Base-by-base conservation (phyloP, 768 basidiomycete genomes). In the Psilocybe tampanensis region DNA sequence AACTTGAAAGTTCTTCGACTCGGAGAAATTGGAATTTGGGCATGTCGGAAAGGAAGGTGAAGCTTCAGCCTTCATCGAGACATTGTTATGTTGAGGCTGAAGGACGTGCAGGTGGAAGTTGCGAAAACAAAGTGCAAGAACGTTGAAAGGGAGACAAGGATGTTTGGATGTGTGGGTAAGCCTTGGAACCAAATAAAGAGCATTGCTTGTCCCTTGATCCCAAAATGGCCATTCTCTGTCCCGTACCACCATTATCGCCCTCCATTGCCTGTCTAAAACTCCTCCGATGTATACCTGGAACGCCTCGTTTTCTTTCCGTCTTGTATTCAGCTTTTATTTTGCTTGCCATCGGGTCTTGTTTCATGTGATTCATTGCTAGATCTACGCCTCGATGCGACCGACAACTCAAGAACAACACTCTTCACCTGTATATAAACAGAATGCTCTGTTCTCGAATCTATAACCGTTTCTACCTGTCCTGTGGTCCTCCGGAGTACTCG, bases 371-470 rank as follows among this genome's bases (percentile, higher is more conserved):
- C 58, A 8, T 39, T 55, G n/a, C n/a, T n/a, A n/a, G n/a, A n/a
- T n/a, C n/a, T n/a, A n/a, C n/a, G n/a, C n/a, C n/a, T n/a, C n/a
- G n/a, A n/a, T 60, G 21, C n/a, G 45, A 45, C 44, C 45, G n/a
- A 51, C 50, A 43, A 56, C 44, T 48, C 23, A 41, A 58, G 59
- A 66, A 66, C 64, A 66, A 66, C 58, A 58, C 33, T 56, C 17
- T 36, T 26, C 17, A 19, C 18, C 19, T 47, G 34, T 56, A 56
- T 61, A 66, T 56, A 63, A 60, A 47, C 56, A 29, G 17, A 33
- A 23, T 8, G 21, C 29, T 29, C n/a, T 36, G 22, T 36, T 52
- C 36, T 22, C 43, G 39, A 33, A 44, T 39, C 41, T 47, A 52
- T 56, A 61, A 44, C 60, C 49, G 3, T 47, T 32, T 44, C 45